phyloP scores from a whole-genome alignment of 192 early-diverging fungal species.

The Powellomyces hirtus region DNA sequence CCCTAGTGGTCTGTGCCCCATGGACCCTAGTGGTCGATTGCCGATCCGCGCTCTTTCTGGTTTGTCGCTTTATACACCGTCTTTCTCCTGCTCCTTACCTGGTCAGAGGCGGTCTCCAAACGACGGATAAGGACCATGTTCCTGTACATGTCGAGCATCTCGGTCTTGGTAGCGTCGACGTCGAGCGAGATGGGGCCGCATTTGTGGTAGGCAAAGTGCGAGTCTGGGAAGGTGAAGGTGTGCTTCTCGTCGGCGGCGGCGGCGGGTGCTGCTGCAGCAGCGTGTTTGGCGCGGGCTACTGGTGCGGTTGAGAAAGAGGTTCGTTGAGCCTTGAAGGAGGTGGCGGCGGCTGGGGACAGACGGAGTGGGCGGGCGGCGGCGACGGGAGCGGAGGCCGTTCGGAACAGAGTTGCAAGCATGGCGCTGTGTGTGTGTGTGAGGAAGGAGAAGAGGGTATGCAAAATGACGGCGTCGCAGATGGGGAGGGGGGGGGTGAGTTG shows the following conservation, averaged over 20 bases:
- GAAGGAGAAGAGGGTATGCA: neutral
- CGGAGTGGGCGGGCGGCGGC: neutral
- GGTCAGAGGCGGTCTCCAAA: slow-evolving; percentile 90
- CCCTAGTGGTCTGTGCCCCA: too few species aligned
- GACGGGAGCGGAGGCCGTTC: too few species aligned
- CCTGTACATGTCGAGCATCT: slow-evolving; percentile 79
- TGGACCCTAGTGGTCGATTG: too few species aligned
- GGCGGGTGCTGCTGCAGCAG: too few species aligned
- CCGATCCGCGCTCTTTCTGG: too few species aligned
- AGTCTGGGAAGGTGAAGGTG: slow-evolving; percentile 71
- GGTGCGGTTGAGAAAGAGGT: neutral
- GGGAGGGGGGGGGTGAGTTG: too few species aligned
- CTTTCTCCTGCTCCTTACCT: slow-evolving; percentile 31
- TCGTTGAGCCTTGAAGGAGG: neutral
- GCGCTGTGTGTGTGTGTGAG: neutral
- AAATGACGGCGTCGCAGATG: too few species aligned
- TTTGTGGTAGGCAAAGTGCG: slow-evolving; percentile 81
- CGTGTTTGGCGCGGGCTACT: neutral
- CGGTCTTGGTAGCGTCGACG: slow-evolving; percentile 65
- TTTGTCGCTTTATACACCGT: too few species aligned
- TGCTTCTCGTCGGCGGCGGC: slow-evolving; percentile 5
- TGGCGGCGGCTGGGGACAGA: neutral
- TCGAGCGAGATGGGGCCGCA: slow-evolving; percentile 65
- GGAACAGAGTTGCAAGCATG: neutral
- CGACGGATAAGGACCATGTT: slow-evolving; percentile 86